A percentile compares a stretch with the other conserved stretches of the same genome.
Conservation (phyloP, 1,284 basidiomycete genomes). For the Mycosarcoma mackinlayi region DNA sequence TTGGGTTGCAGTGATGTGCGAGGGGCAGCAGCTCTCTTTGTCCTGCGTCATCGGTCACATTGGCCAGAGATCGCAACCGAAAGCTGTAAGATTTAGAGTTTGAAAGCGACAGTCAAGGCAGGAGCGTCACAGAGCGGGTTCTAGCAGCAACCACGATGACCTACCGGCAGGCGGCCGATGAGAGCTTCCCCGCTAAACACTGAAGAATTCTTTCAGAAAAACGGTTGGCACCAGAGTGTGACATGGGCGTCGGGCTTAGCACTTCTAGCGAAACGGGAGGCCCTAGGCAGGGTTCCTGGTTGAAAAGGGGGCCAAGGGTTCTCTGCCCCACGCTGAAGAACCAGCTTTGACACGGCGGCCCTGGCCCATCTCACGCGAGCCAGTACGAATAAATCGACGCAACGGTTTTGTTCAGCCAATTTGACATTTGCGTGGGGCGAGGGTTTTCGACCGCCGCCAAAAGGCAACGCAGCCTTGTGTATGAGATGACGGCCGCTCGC, state of each 20-base stretch:
- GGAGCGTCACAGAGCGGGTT: neutral
- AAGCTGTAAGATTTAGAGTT: neutral
- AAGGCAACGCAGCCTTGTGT: no score
- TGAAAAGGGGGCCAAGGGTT: neutral
- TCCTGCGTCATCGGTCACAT: slow-evolving; percentile 5
- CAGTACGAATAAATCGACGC: neutral
- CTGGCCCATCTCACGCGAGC: slow-evolving; percentile 24
- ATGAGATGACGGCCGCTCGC: no score
- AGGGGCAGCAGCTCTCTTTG: neutral
- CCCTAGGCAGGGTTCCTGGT: slow-evolving; percentile 10
- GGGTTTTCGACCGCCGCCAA: slow-evolving; percentile 6
- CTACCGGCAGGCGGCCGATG: slow-evolving; percentile 10
- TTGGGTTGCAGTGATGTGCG: slow-evolving; percentile 2
- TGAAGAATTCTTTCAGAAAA: neutral
- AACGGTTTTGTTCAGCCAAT: neutral
- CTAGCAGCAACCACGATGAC: neutral
- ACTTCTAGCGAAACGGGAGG: slow-evolving; percentile 20
- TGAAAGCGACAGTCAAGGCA: neutral
- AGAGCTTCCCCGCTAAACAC: slow-evolving; percentile 18
- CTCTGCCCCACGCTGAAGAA: neutral
- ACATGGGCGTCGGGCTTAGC: slow-evolving; percentile 35
- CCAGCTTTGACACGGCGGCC: neutral
- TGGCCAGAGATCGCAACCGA: neutral
- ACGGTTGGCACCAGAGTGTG: neutral
- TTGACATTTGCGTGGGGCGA: slow-evolving; percentile 10